Evolutionary conservation across 2,329 filamentous ascomycete species (phyloP), one percentile per base, ranked within the genome.

Genomic region (Monilinia fructigena): DNA sequence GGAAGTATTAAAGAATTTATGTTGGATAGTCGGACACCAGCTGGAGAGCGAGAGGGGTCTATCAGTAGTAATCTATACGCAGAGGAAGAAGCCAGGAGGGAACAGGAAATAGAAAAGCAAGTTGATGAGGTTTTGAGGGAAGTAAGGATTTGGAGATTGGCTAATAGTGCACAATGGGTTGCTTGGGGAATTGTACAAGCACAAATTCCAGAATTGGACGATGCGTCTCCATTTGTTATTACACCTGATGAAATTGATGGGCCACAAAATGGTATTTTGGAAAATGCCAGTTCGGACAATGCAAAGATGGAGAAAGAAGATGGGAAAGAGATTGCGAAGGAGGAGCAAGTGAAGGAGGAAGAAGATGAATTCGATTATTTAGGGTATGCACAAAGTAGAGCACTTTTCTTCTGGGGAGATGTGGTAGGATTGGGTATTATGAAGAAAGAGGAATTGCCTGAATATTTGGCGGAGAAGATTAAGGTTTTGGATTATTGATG

Each of bases 161-260:
- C 92, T 50, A 96, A 95, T 78, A 93, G 89, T 47, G 92, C 92
- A 2, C 87, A 91, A 79, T 99, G 95, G 95, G 86, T 96, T 31
- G 91, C 93, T 1, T 99, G 95, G 95, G 95, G 95, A 31, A 92
- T 98, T 69, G 90, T 99, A 62, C 95, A 99, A 79, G 94, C 95
- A 58, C 93, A 95, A 76, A 83, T 96, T 1, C 88, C 91, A 0
- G 91, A 88, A 0, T 82, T 94, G 7, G 71, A 74, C 28, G 63
- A 63, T 56, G 23, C 64, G 26, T 42, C 63, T 5, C 35, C 55
- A 4, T 56, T 64, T n/a, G 56, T 53, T 12, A 45, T 40, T 8
- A 63, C 40, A 7, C 65, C 65, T 1, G 38, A 40, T 10, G 62
- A 48, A 18, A 53, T 60, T 10, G 67, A 68, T 26, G 55, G 58